Conservation (phyloP, 2,329 filamentous ascomycete species). For the Paracoccidioides brasiliensis region DNA sequence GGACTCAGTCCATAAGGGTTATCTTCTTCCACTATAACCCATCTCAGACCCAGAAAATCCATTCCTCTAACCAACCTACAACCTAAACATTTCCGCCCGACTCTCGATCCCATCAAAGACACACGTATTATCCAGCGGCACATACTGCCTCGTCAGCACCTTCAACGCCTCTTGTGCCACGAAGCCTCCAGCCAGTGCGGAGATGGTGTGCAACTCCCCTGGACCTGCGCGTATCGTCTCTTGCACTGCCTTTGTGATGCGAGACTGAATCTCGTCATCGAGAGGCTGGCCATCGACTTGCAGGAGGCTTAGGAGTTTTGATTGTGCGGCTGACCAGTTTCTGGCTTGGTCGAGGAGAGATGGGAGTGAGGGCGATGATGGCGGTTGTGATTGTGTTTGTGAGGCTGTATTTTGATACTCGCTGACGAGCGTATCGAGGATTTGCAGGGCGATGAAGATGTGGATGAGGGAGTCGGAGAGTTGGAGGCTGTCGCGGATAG, state of each 20-base stretch:
- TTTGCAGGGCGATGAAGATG: conserved; percentile 54
- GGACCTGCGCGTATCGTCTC: conserved; percentile 66
- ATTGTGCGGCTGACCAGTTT: conserved; percentile 17
- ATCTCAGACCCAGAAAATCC: too few species aligned
- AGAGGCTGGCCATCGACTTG: conserved; percentile 32
- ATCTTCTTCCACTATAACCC: too few species aligned
- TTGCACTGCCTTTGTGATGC: conserved; percentile 42
- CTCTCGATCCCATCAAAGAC: conserved; percentile 50
- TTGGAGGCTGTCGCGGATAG: conserved; percentile 25
- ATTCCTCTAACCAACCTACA: conserved; percentile 18
- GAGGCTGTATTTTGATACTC: conserved; percentile 37
- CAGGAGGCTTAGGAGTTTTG: conserved; percentile 3
- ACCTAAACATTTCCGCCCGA: conserved; percentile 39
- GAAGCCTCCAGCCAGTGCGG: conserved; percentile 76
- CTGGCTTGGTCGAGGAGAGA: conserved; percentile 22
- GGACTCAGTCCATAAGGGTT: too few species aligned
- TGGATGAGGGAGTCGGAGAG: conserved; percentile 49
- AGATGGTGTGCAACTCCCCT: conserved; percentile 84
- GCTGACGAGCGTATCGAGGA: conserved; percentile 34
- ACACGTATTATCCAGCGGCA: conserved; percentile 51
- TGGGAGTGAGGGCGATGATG: conserved; percentile 4
- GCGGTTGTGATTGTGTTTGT: not conserved
- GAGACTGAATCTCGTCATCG: conserved; percentile 38
- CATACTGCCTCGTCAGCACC: conserved; percentile 51
- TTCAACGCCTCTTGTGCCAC: conserved; percentile 97